Percentiles rank a stretch among this genome's conserved stretches.
phyloP scores from a whole-genome alignment of 306 rosid species.

The Quercus ilex region DNA sequence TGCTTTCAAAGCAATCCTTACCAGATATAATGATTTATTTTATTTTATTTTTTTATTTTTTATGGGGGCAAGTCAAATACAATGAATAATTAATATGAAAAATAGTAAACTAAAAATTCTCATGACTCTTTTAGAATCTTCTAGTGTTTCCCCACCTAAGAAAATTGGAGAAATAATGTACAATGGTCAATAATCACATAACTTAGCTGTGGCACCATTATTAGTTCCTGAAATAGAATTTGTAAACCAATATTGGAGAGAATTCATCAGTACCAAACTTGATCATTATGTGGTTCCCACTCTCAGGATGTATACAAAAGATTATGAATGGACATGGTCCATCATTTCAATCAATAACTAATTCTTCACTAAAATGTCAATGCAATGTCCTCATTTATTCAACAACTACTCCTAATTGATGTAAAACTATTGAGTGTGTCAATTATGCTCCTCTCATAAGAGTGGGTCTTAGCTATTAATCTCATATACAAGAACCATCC shows the following conservation, averaged over 20 bases:
- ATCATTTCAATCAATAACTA: too few species aligned
- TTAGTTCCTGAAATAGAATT: neutral
- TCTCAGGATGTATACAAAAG: neutral
- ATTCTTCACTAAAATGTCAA: too few species aligned
- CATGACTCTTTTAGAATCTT: neutral
- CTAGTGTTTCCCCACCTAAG: neutral
- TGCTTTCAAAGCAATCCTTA: neutral
- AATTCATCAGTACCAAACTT: neutral
- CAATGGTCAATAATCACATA: neutral
- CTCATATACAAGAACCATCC: too few species aligned
- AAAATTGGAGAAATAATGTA: neutral
- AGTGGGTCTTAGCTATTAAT: too few species aligned
- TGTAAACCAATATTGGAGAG: neutral
- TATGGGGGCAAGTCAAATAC: neutral
- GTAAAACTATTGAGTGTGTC: too few species aligned
- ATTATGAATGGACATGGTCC: too few species aligned
- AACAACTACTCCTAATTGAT: too few species aligned
- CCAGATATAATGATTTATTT: neutral
- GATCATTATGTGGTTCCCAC: neutral
- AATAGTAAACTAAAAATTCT: neutral
- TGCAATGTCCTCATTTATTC: too few species aligned
- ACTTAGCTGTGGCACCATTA: neutral
- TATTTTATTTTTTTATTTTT: neutral
- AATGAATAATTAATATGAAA: neutral
- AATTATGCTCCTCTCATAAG: too few species aligned